phyloP scores from a whole-genome alignment of 23 red algal genomes.

The Pyropia haitanensis region DNA sequence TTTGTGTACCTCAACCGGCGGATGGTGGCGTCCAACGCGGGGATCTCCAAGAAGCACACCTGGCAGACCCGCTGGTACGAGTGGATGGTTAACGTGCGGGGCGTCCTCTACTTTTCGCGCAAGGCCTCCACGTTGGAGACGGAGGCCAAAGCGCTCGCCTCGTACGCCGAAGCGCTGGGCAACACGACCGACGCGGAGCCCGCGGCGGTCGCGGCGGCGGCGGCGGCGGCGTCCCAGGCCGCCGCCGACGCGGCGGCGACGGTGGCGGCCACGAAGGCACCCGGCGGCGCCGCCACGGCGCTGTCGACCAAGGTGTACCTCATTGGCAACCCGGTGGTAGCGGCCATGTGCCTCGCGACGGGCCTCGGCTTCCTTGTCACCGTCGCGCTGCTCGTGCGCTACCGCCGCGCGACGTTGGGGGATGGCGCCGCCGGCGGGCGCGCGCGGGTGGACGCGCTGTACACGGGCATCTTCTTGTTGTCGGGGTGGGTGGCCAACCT shows the following conservation, averaged over 20 bases:
- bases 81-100: constrained; percentile 86
- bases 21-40: constrained; percentile 83
- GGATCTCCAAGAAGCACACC: constrained; percentile 61
- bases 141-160: constrained; percentile 25
- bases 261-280: neutral
- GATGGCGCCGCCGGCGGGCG: constrained; percentile 5
- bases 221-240: constrained; percentile 5
- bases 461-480: constrained; percentile 58
- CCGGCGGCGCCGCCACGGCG: too few relatives aligned
- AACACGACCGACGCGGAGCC: neutral
- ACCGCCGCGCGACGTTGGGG: constrained; percentile 14
- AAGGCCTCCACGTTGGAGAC: constrained; percentile 1
- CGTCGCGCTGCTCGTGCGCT: constrained; percentile 14
- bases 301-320: constrained; percentile 50
- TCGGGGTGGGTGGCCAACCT: constrained; percentile 79
- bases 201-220: neutral
- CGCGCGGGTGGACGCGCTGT: constrained; percentile 8
- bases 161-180: constrained; percentile 24
- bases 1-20: constrained; percentile 82
- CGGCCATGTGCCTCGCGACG: constrained; percentile 17
- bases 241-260: neutral
- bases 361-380: constrained; percentile 21
- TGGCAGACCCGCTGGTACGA: constrained; percentile 92
- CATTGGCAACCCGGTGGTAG: constrained; percentile 74
- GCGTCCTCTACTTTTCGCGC: constrained; percentile 76